Conservation (phyloP, 352 stramenopile species). For the Globisporangium sylvaticum region DNA sequence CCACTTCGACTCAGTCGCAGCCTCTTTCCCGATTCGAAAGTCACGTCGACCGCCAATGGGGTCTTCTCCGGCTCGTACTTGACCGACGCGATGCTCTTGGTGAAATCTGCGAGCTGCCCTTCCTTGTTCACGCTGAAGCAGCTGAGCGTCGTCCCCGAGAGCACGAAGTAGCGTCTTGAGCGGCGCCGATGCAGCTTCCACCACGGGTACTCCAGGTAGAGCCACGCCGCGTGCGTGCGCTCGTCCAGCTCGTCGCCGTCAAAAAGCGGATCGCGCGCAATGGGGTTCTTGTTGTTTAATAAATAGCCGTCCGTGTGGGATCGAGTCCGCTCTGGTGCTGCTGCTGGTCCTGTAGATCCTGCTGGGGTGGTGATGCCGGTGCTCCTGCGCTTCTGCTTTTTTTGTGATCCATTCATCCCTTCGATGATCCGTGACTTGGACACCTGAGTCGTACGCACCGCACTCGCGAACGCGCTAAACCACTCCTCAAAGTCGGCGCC, state of each 20-base stretch:
- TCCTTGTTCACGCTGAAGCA: conserved; percentile 54
- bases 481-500: conserved; percentile 46
- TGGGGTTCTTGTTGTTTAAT: background rate
- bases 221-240: conserved; percentile 26
- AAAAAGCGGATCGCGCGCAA: background rate
- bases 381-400: background rate
- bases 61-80: conserved; percentile 12
- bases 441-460: conserved; percentile 33
- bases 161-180: conserved; percentile 34
- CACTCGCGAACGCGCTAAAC: conserved; percentile 32
- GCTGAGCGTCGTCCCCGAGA: conserved; percentile 36
- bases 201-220: conserved; percentile 36
- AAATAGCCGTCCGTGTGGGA: conserved; percentile 1
- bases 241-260: conserved; percentile 12
- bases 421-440: conserved; percentile 18
- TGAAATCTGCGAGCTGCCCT: conserved; percentile 33
- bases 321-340: background rate
- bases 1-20: conserved; percentile 15
- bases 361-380: background rate
- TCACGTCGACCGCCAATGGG: conserved; percentile 2
- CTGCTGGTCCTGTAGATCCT: background rate
- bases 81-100: conserved; percentile 19
- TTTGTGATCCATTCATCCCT: background rate
- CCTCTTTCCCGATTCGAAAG: conserved; percentile 14
- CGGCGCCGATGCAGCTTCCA: conserved; percentile 25